These are phyloP conservation scores for Eucalyptus lansdowneana DNA, from an alignment of 345 rosid genomes.

Conservation along the genomic window DNA sequence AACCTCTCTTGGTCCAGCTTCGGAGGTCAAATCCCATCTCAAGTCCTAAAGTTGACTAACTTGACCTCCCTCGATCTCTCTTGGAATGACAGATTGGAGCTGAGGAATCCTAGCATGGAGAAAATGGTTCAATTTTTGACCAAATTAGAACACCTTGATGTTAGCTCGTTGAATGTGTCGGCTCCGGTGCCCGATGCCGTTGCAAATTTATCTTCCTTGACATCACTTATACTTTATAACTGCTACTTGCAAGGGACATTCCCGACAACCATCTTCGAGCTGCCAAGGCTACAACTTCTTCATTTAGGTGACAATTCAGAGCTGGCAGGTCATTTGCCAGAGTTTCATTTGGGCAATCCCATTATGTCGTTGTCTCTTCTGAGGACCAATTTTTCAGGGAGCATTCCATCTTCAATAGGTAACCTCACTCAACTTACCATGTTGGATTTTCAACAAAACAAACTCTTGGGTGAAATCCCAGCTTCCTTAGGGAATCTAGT, in stretches of 20 bases:
- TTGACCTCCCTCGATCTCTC: slow-evolving; percentile 8
- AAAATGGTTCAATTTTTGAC: neutral
- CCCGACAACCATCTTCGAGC: neutral
- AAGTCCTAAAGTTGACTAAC: neutral
- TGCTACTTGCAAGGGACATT: neutral
- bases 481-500: too few relatives aligned
- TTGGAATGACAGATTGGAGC: neutral
- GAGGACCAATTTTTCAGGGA: too few relatives aligned
- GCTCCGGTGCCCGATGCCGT: neutral
- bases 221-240: fast-evolving
- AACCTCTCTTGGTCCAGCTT: neutral
- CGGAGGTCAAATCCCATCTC: neutral
- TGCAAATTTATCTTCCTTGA: neutral
- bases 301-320: neutral
- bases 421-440: too few relatives aligned
- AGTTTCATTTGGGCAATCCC: neutral
- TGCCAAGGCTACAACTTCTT: neutral
- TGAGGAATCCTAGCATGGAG: neutral
- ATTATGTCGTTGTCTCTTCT: too few relatives aligned
- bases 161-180: neutral
- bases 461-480: too few relatives aligned
- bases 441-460: too few relatives aligned
- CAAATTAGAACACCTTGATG: neutral
- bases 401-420: too few relatives aligned
- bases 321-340: neutral